These are phyloP conservation scores for Candida sanyaensis DNA, from an alignment of 1,139 yeast species.

Conservation along the genomic window DNA sequence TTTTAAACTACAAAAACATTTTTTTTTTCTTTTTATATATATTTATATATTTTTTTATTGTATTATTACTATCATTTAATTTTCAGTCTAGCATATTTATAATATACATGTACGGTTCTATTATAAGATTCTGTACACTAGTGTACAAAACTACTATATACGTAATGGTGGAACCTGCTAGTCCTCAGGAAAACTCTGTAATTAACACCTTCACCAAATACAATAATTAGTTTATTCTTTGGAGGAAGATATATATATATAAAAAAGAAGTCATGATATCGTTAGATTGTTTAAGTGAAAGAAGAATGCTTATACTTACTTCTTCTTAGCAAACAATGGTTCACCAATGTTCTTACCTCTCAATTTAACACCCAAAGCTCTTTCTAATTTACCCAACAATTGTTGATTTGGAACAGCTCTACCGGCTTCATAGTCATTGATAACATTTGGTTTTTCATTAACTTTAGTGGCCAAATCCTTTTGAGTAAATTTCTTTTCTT, in stretches of 20 bases:
- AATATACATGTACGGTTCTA: background rate
- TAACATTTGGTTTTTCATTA: constrained; percentile 93
- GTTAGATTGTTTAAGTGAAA: background rate
- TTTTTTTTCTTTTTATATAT: background rate
- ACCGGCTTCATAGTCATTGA: constrained; percentile 96
- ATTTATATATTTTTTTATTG: background rate
- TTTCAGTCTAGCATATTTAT: constrained; percentile 1
- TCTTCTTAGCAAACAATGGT: constrained; percentile 79
- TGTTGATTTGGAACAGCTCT: constrained; percentile 97
- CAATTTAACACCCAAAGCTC: constrained; percentile 91
- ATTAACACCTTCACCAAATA: background rate
- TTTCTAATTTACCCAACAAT: constrained; percentile 85
- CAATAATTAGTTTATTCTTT: too few species aligned
- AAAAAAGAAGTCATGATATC: constrained; percentile 3
- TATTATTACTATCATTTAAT: too few species aligned
- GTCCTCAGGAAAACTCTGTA: background rate
- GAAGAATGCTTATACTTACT: constrained; percentile 25
- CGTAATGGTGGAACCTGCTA: background rate
- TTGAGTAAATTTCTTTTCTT: constrained; percentile 86
- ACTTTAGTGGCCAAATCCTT: constrained; percentile 94
- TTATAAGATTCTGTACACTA: constrained; percentile 1
- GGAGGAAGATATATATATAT: too few species aligned
- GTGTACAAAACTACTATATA: background rate
- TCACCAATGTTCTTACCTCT: constrained; percentile 96
- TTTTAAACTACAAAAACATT: background rate